Percentiles rank a stretch among this genome's conserved stretches.
Conservation (phyloP, 75 land plant genomes). For the Picea sitchensis region DNA sequence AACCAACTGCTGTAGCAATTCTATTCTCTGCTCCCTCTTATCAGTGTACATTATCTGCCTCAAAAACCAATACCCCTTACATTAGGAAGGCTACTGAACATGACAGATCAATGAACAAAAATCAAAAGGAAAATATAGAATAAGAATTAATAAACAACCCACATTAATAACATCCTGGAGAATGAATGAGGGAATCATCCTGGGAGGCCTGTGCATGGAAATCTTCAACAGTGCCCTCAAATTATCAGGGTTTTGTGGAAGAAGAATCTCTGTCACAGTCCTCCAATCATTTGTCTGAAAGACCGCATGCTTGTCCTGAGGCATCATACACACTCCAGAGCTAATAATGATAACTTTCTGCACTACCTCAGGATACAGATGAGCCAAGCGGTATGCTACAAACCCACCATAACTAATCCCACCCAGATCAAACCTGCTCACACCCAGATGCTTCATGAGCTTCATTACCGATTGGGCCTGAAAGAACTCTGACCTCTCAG, state of each 20-base stretch:
- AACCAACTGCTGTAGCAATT: constrained; percentile 27
- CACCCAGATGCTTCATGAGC: constrained; percentile 34
- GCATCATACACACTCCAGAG: constrained; percentile 69
- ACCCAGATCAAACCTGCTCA: constrained; percentile 25
- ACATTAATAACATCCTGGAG: constrained; percentile 53
- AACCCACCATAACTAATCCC: constrained; percentile 83
- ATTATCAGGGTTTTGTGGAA: constrained; percentile 51
- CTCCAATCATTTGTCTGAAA: constrained; percentile 47
- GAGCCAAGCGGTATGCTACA: constrained; percentile 69
- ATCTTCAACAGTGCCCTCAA: constrained; percentile 33
- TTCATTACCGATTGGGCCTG: constrained; percentile 62
- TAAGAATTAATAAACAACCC: constrained; percentile 1
- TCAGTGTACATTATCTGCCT: constrained; percentile 29
- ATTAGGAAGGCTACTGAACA: too few relatives aligned
- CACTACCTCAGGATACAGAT: constrained; percentile 44
- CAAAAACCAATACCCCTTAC: too few relatives aligned
- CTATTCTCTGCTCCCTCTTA: constrained; percentile 31
- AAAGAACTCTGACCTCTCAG: constrained; percentile 49
- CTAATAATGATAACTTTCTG: constrained; percentile 51
- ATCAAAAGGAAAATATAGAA: not conserved
- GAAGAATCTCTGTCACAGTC: constrained; percentile 38
- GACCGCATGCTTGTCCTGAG: constrained; percentile 42
- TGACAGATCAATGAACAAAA: too few relatives aligned
- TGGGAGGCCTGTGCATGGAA: constrained; percentile 32
- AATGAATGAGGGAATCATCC: constrained; percentile 42